phyloP scores from a whole-genome alignment of 192 early-diverging fungal genomes.

The Coemansia sp. region DNA sequence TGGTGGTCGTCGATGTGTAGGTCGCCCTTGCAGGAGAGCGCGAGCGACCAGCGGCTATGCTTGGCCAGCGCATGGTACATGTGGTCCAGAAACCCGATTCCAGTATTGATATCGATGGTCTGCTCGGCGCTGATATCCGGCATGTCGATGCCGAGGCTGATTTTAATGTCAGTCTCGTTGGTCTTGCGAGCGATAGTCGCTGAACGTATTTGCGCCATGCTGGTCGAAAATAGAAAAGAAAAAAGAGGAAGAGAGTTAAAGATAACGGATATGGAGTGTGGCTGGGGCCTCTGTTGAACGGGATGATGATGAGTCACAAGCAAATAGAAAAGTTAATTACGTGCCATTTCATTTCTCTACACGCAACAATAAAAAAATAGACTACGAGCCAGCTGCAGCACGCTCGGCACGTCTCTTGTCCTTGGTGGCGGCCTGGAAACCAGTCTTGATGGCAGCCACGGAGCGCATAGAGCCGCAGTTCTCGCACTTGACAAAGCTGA shows the following conservation, averaged over 20 bases:
- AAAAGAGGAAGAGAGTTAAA: background rate
- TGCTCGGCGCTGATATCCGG: conserved; percentile 61
- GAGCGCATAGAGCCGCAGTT: conserved; percentile 91
- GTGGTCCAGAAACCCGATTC: conserved; percentile 99
- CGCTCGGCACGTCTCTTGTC: conserved; percentile 41
- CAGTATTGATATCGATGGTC: conserved; percentile 77
- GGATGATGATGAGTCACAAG: background rate
- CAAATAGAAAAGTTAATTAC: too few relatives aligned
- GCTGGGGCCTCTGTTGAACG: background rate
- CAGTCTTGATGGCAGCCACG: conserved; percentile 95
- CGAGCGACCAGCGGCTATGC: conserved; percentile 89
- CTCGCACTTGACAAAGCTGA: conserved; percentile 97
- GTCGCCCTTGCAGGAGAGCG: conserved; percentile 84
- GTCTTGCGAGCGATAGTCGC: conserved; percentile 79
- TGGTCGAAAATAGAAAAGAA: background rate
- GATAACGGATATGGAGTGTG: background rate
- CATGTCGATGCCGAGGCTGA: conserved; percentile 60
- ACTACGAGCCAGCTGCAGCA: conserved; percentile 6
- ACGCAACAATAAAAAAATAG: conserved; percentile 4
- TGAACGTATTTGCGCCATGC: conserved; percentile 39
- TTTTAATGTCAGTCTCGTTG: conserved; percentile 87
- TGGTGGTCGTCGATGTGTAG: conserved; percentile 99
- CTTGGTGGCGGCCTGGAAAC: conserved; percentile 85
- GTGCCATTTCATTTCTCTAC: too few relatives aligned
- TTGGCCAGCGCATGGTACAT: conserved; percentile 99